Conservation (phyloP, 441 rosid species). For the Populus trichocarpa region DNA sequence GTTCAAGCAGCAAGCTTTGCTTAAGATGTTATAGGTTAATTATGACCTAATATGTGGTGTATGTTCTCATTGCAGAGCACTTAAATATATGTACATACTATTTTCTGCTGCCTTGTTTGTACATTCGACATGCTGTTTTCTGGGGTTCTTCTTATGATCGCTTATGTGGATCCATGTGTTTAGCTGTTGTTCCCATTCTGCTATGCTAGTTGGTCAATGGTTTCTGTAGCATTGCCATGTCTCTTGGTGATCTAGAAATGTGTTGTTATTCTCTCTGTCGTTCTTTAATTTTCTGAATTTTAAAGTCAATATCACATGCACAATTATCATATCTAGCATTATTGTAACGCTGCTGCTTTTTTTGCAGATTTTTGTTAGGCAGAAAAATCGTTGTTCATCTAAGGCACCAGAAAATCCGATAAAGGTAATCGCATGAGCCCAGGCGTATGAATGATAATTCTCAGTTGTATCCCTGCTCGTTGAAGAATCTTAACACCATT, state of each 20-base stretch:
- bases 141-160: background rate
- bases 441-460: background rate
- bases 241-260: constrained; percentile 1
- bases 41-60: background rate
- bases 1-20: no score
- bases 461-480: background rate
- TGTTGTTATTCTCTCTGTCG: background rate
- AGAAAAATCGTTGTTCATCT: constrained; percentile 93
- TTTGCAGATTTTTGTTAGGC: constrained; percentile 89
- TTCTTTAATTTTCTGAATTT: background rate
- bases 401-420: constrained; percentile 97
- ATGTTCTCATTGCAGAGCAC: background rate
- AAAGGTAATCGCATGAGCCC: constrained; percentile 45
- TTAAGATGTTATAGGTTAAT: background rate
- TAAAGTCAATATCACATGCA: background rate
- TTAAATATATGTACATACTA: background rate
- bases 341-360: constrained; percentile 17
- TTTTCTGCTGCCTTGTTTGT: background rate
- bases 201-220: background rate
- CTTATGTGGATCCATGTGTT: background rate
- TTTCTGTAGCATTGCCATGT: constrained; percentile 3
- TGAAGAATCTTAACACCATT: background rate
- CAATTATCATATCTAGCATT: background rate
- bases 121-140: background rate
- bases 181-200: no score